These are phyloP conservation scores for Tetrapisispora taiwanensis DNA, from an alignment of 805 yeast genomes.

Conservation along the genomic window DNA sequence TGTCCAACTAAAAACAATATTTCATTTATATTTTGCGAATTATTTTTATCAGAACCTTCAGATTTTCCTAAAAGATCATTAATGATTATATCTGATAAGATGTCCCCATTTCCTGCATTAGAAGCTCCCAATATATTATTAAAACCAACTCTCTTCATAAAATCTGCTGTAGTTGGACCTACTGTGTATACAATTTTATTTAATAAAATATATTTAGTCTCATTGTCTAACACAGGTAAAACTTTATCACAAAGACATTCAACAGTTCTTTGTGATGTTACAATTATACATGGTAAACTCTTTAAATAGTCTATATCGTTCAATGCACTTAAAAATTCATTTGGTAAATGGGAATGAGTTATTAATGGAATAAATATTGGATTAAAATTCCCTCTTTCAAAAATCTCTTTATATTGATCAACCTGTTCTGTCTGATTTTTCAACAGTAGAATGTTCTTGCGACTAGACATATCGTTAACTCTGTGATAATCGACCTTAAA, in stretches of 20 bases:
- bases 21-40: background rate
- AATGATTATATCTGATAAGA: conserved; percentile 54
- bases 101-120: conserved; percentile 71
- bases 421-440: conserved; percentile 62
- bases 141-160: conserved; percentile 55
- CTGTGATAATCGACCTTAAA: no score
- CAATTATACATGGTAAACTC: conserved; percentile 45
- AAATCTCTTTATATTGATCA: conserved; percentile 52
- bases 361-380: conserved; percentile 66
- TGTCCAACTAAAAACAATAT: conserved; percentile 79
- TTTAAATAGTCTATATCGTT: conserved; percentile 33
- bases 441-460: conserved; percentile 38
- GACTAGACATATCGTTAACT: no score
- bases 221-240: conserved; percentile 13
- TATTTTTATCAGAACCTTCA: background rate
- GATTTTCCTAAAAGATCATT: conserved; percentile 21
- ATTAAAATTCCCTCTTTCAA: conserved; percentile 29
- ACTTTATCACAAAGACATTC: conserved; percentile 55
- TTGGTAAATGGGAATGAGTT: conserved; percentile 44
- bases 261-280: conserved; percentile 88
- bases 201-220: conserved; percentile 23
- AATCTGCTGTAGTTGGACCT: conserved; percentile 76
- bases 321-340: conserved; percentile 37
- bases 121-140: conserved; percentile 58
- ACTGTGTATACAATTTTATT: conserved; percentile 66